Base-by-base conservation (phyloP, 2,329 filamentous ascomycete genomes). In the Juglanconis oblonga region DNA sequence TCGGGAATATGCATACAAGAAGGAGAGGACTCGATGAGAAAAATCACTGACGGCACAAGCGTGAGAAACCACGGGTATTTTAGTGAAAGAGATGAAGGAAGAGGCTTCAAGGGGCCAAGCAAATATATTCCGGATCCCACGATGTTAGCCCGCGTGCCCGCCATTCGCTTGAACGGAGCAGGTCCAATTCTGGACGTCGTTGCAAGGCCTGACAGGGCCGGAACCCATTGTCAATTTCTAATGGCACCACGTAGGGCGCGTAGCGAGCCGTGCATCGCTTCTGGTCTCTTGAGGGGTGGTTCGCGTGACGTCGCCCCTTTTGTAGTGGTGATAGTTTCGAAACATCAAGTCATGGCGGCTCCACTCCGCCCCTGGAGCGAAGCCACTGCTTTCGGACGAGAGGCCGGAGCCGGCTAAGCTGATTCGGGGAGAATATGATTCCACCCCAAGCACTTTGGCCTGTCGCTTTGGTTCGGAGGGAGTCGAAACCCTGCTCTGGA, bases 301-400 rank as follows among this genome's bases (percentile, higher is more conserved):
- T 50, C 31, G 7, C 17, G 40, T 11, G 3, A 11, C 14, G 38
- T 11, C 40, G 14, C 17, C 57, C 53, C 57, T 51, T 56, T 57
- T 57, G 33, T 32, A 14, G 17, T 48, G 52, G 31, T 42, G 50
- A 44, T 52, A 32, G 57, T 62, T 62, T 62, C 51, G 61, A 61
- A 61, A 62, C 61, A 45, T 14, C 54, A 54, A 54, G 52, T 55
- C 38, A 42, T 49, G 44, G 35, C 31, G 57, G 48, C 32, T 40
- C 57, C 57, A 47, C 57, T 32, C 44, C 9, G 14, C 33, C 55
- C 55, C 47, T 58, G 59, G 32, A 32, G 14, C 47, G 45, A 51
- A 10, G 17, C 47, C 24, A 17, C 24, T 17, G 40, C 24, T 55
- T 40, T 55, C 11, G 54, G 54, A 42, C 2, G n/a, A 24, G 31